A percentile compares a stretch with the other conserved stretches of the same genome.
Evolutionary conservation across 768 basidiomycete species (phyloP).

Genomic region (Mycena olivaceomarginata): DNA sequence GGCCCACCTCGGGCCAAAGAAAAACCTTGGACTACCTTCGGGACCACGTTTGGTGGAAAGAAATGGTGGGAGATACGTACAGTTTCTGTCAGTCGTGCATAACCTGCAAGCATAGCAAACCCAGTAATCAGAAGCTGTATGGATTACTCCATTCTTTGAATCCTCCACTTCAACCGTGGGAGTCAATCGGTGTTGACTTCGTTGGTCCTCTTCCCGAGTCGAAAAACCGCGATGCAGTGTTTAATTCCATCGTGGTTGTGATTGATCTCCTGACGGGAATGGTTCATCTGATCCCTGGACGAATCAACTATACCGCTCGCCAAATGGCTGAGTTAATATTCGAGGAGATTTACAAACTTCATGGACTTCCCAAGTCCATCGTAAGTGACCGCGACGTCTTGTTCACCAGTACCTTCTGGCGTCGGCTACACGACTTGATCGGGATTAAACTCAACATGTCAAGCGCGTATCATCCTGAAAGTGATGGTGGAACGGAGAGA

Average conservation of each 20-base stretch:
- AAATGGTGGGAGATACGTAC: not conserved
- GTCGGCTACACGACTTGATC: slow-evolving; percentile 1
- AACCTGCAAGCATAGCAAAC: not conserved
- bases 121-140: not conserved
- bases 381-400: not conserved
- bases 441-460: slow-evolving; percentile 3
- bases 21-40: slow-evolving; percentile 3
- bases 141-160: not conserved
- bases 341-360: not conserved
- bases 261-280: not conserved
- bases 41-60: slow-evolving; percentile 1
- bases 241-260: not conserved
- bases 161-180: not conserved
- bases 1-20: slow-evolving; percentile 1
- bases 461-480: not conserved
- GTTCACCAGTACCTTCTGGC: slow-evolving; percentile 5
- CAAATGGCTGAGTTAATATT: slow-evolving; percentile 6
- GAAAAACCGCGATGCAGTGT: not conserved
- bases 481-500: too few relatives aligned
- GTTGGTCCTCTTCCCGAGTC: not conserved
- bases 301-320: slow-evolving; percentile 2
- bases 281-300: not conserved
- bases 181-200: not conserved
- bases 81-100: not conserved
- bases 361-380: not conserved